Conservation (phyloP, 441 rosid genomes). For the Geranium incanum region DNA sequence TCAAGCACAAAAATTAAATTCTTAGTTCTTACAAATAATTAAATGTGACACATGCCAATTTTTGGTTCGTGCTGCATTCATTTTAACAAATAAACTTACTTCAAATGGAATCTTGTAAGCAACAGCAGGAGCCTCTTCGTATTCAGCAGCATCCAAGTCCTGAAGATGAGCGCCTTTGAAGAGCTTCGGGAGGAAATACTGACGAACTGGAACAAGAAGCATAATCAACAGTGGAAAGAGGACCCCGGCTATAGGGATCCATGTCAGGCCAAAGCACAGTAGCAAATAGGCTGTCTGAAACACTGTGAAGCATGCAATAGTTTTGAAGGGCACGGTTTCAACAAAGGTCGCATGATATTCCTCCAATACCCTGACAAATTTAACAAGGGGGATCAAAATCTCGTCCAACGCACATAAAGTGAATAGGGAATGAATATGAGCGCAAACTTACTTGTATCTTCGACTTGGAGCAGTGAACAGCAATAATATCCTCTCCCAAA, state of each 20-base stretch:
- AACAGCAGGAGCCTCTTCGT: constrained; percentile 65
- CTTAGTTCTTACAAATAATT: too few relatives aligned
- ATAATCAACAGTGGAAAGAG: constrained; percentile 66
- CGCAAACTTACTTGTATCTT: constrained; percentile 53
- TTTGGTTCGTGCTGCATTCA: too few relatives aligned
- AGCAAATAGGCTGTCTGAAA: constrained; percentile 61
- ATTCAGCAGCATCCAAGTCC: constrained; percentile 73
- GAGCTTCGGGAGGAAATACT: constrained; percentile 53
- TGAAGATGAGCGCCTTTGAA: constrained; percentile 69
- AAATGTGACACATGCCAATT: too few relatives aligned
- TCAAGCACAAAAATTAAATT: too few relatives aligned
- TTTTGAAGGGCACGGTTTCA: constrained; percentile 64
- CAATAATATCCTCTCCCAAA: constrained; percentile 73
- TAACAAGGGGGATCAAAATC: constrained; percentile 15
- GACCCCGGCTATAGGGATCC: constrained; percentile 78
- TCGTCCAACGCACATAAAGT: not conserved
- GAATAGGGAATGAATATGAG: not conserved
- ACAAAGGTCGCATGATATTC: constrained; percentile 50
- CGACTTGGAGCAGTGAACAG: constrained; percentile 70
- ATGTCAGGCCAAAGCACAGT: constrained; percentile 62
- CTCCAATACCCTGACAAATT: constrained; percentile 48
- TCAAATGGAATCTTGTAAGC: constrained; percentile 47
- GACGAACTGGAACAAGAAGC: constrained; percentile 72
- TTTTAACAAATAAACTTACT: constrained; percentile 30
- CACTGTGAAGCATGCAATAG: constrained; percentile 53